phyloP scores from a whole-genome alignment of 345 rosid species.

The Euphorbia lathyris region DNA sequence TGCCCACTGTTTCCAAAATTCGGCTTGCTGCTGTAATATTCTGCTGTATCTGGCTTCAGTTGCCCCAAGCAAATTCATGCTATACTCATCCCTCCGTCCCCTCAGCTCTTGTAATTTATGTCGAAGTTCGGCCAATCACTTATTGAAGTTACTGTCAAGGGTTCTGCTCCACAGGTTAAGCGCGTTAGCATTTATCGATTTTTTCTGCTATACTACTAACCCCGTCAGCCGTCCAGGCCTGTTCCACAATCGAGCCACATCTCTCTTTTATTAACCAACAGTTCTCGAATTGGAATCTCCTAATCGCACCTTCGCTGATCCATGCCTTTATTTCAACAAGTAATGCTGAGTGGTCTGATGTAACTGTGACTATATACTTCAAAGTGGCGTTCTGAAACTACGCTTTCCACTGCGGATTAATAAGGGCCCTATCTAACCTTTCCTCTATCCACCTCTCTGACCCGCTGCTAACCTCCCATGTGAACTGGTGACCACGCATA shows the following conservation, averaged over 20 bases:
- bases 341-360: background rate
- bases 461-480: background rate
- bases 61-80: background rate
- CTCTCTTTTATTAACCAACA: background rate
- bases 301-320: background rate
- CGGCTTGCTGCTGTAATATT: background rate
- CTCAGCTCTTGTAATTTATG: background rate
- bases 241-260: background rate
- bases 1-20: background rate
- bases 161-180: background rate
- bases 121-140: no score
- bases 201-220: background rate
- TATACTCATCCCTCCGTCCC: background rate
- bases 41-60: background rate
- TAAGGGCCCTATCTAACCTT: background rate
- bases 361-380: background rate
- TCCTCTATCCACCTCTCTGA: background rate
- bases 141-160: background rate
- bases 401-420: background rate
- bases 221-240: background rate
- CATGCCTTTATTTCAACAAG: background rate
- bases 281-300: background rate
- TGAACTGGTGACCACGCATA: background rate
- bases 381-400: background rate
- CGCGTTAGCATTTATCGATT: background rate